A percentile compares a stretch with the other conserved stretches of the same genome.
These are phyloP conservation scores for Cordyceps pruinosa DNA, from an alignment of 2,329 filamentous ascomycete genomes.

Conservation along the genomic window DNA sequence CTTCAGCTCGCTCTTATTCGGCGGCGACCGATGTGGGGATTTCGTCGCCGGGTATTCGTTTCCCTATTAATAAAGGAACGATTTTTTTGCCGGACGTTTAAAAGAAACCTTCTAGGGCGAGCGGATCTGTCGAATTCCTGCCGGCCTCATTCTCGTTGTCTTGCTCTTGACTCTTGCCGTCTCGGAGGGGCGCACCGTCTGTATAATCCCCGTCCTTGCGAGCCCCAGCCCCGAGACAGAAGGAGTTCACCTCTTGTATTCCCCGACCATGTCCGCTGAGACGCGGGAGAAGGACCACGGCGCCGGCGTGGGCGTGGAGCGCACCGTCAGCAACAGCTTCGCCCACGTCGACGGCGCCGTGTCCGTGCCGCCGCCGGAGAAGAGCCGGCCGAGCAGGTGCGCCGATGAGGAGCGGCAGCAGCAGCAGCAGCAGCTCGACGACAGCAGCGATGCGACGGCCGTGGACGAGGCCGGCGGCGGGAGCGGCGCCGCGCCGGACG, in stretches of 20 bases:
- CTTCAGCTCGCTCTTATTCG: no score
- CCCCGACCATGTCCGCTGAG: not conserved
- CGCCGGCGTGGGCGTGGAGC: not conserved
- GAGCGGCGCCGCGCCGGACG: conserved; percentile 3
- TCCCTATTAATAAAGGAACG: no score
- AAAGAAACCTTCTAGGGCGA: no score
- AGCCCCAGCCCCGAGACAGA: no score
- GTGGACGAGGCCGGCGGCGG: not conserved
- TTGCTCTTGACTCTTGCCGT: no score
- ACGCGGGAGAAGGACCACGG: not conserved
- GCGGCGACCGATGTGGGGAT: not conserved
- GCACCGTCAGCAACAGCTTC: conserved; percentile 6
- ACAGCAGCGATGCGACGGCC: conserved; percentile 8
- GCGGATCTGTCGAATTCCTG: no score
- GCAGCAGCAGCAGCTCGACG: conserved; percentile 2
- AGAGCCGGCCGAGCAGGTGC: not conserved
- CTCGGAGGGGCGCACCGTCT: no score
- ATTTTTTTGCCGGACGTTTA: no score
- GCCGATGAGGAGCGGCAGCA: conserved; percentile 2
- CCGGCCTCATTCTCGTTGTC: no score
- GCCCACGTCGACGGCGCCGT: conserved; percentile 8
- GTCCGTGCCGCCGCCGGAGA: not conserved
- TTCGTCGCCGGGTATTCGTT: not conserved
- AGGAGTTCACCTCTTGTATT: not conserved
- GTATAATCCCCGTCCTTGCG: no score